Evolutionary conservation across 2,329 filamentous ascomycete genomes (phyloP).

Genomic region (Colletotrichum sojae): DNA sequence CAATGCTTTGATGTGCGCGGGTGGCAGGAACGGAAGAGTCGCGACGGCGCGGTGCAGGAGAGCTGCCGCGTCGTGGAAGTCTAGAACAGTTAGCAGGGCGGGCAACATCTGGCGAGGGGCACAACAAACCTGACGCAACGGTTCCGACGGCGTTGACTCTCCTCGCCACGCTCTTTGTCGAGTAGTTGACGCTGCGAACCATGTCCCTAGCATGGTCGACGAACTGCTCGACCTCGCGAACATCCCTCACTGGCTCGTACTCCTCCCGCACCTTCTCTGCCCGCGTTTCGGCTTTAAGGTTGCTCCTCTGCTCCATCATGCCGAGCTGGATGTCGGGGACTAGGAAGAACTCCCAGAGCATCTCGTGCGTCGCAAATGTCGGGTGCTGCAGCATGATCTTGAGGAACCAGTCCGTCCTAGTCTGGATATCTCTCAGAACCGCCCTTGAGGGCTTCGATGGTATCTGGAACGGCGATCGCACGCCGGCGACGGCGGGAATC

Average conservation of each 20-base stretch:
- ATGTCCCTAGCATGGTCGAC: slow-evolving; percentile 92
- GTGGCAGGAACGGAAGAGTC: slow-evolving; percentile 77
- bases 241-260: slow-evolving; percentile 85
- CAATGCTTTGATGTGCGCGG: slow-evolving; percentile 77
- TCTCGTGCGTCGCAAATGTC: slow-evolving; percentile 95
- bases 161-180: slow-evolving; percentile 85
- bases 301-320: slow-evolving; percentile 90
- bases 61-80: slow-evolving; percentile 77
- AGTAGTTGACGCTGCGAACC: slow-evolving; percentile 86
- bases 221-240: slow-evolving; percentile 93
- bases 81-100: slow-evolving; percentile 52
- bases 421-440: slow-evolving; percentile 88
- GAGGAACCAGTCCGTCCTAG: slow-evolving; percentile 88
- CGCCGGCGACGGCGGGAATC: slow-evolving; percentile 83
- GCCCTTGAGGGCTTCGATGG: slow-evolving; percentile 92
- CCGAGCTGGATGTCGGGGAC: slow-evolving; percentile 93
- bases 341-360: slow-evolving; percentile 99
- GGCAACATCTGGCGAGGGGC: not conserved
- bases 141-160: slow-evolving; percentile 82
- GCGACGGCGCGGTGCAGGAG: slow-evolving; percentile 67
- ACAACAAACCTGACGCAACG: slow-evolving; percentile 68
- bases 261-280: slow-evolving; percentile 91
- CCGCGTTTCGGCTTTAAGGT: slow-evolving; percentile 86
- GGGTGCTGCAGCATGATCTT: slow-evolving; percentile 89
- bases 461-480: slow-evolving; percentile 91